phyloP scores from a whole-genome alignment of 2,329 filamentous ascomycete genomes.

The Nemania sp. region DNA sequence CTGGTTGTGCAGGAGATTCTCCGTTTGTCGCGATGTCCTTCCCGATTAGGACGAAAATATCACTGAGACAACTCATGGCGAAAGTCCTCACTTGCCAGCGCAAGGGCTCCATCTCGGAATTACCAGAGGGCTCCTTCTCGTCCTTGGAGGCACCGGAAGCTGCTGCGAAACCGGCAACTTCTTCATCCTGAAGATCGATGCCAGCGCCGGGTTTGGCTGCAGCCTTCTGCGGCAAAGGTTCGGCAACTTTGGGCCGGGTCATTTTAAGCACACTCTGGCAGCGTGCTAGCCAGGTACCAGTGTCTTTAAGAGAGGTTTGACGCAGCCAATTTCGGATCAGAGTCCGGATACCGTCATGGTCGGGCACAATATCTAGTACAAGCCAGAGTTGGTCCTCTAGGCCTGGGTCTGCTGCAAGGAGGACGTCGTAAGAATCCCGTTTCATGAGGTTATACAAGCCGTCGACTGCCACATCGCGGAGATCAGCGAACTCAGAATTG shows the following conservation, averaged over 20 bases:
- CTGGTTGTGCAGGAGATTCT: conserved; percentile 75
- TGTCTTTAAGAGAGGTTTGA: conserved; percentile 81
- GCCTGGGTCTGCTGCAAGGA: conserved; percentile 72
- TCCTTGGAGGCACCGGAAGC: conserved; percentile 62
- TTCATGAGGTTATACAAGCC: conserved; percentile 96
- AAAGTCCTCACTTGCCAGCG: conserved; percentile 96
- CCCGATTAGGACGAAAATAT: conserved; percentile 76
- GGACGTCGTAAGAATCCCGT: conserved; percentile 80
- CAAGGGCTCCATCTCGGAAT: conserved; percentile 78
- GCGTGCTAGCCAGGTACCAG: conserved; percentile 81
- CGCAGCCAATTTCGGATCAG: conserved; percentile 92
- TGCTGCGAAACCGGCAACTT: conserved; percentile 93
- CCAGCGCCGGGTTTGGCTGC: conserved; percentile 54
- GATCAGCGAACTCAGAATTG: conserved; percentile 66
- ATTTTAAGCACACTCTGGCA: conserved; percentile 89
- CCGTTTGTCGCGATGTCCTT: conserved; percentile 79
- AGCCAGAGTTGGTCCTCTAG: conserved; percentile 94
- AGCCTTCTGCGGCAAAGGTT: conserved; percentile 50
- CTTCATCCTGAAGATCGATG: conserved; percentile 91
- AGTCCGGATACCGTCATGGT: conserved; percentile 79
- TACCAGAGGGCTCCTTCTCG: conserved; percentile 50
- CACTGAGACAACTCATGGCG: conserved; percentile 84
- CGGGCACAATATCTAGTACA: conserved; percentile 75
- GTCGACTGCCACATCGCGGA: conserved; percentile 81
- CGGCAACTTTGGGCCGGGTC: conserved; percentile 70